Evolutionary conservation across 768 basidiomycete genomes (phyloP), one percentile per base, ranked within the genome.

Genomic region (Agrocybe pediades): DNA sequence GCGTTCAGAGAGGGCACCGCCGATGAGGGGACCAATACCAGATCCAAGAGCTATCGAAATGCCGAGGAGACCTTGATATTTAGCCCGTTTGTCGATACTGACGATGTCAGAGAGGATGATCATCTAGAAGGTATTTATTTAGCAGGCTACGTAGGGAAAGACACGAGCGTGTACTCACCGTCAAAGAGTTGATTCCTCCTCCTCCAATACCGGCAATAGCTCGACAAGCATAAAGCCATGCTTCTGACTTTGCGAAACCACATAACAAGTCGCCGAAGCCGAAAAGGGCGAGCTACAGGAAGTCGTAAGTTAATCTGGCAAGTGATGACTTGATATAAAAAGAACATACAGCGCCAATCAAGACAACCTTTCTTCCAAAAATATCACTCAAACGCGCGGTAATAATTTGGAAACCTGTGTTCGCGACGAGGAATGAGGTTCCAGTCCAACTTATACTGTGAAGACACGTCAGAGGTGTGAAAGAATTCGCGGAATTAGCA

Each of bases 401-500:
- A 16, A 53, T 53, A 13, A 53, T 53, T 45, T 53, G 51, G 20
- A 53, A 53, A 25, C 51, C 51, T 2, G 51, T 53, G 45, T 53
- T 53, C 24, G 51, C 51, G 7, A 53, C 51, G 13, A 53, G 51
- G 19, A 46, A 53, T 13, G 51, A 53, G 6, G 51, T 53, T 45
- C 51, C 51, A 13, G 51, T 53, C 51, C 51, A 53, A 24, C 51
- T 53, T 53, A 53, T 53, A 36, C 51, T 53, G 44, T 24, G 21
- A 23, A 53, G n/a, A 36, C 40, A 39, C 51, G 44, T 52, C 19
- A 29, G 8, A 17, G 17, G n/a, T 8, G 15, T 15, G 20, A 7
- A 29, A 43, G 13, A 11, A 11, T 21, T 2, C 9, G 21, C n/a
- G 20, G 21, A 17, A 20, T 9, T 3, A 23, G 39, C 23, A 23